These are phyloP conservation scores for Solanum chacoense DNA, from an alignment of 305 asterid genomes.

Conservation along the genomic window DNA sequence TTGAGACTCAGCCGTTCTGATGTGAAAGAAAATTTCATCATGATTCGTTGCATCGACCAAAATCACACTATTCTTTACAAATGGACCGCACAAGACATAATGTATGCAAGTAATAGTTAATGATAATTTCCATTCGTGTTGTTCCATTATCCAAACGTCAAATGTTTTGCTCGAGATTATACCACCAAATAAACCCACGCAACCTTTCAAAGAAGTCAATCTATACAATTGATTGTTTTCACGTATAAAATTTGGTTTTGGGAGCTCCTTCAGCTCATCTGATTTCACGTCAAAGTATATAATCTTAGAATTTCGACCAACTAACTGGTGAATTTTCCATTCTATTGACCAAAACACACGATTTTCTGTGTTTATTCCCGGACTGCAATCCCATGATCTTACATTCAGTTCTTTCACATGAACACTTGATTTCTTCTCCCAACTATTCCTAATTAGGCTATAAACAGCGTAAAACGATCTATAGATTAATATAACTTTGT, in stretches of 20 bases:
- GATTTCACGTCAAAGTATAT: not conserved
- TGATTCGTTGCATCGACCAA: not conserved
- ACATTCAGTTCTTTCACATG: not conserved
- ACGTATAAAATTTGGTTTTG: not conserved
- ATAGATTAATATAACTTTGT: not conserved
- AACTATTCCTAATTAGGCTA: not conserved
- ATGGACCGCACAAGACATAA: not conserved
- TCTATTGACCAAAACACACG: not conserved
- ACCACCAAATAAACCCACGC: not conserved
- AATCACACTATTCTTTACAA: not conserved
- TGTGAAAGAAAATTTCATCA: not conserved
- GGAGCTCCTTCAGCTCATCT: not conserved
- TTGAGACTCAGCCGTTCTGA: not conserved
- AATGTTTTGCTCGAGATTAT: not conserved
- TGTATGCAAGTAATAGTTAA: not conserved
- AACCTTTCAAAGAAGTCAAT: not conserved
- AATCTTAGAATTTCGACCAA: not conserved
- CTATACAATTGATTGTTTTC: not conserved
- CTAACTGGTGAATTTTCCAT: not conserved
- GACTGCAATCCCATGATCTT: not conserved
- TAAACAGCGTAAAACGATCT: not conserved
- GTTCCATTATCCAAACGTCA: not conserved
- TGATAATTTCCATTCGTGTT: not conserved
- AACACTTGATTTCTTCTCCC: not conserved
- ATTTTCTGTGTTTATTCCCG: not conserved